These are phyloP conservation scores for Delonix regia DNA, from an alignment of 306 rosid species.

Conservation along the genomic window DNA sequence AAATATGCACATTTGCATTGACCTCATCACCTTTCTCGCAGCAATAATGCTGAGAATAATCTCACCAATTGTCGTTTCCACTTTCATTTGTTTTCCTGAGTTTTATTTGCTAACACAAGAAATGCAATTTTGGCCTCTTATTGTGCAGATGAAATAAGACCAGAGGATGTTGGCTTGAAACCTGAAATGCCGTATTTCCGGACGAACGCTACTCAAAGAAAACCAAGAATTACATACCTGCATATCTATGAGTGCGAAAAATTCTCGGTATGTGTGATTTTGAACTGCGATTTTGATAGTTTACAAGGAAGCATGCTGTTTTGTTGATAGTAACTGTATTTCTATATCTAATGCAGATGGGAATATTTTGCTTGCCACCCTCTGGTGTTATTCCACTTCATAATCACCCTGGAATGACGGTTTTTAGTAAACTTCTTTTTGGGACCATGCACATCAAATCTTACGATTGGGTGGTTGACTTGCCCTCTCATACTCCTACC, in stretches of 20 bases:
- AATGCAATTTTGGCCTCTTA: conserved; percentile 35
- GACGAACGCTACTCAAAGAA: conserved; percentile 28
- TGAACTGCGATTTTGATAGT: not conserved
- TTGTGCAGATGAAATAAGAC: conserved; percentile 66
- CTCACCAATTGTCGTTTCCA: conserved; percentile 4
- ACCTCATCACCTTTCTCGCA: conserved; percentile 7
- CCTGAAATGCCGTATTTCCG: conserved; percentile 69
- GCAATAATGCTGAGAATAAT: conserved; percentile 12
- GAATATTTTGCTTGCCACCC: conserved; percentile 96
- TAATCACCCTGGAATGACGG: conserved; percentile 98
- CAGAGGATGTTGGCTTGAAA: conserved; percentile 69
- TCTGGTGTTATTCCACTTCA: conserved; percentile 92
- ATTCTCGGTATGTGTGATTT: conserved; percentile 63
- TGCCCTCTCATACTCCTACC: conserved; percentile 42
- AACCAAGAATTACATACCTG: conserved; percentile 69
- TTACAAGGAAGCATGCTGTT: not conserved
- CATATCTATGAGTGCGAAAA: conserved; percentile 73
- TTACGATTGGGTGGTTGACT: conserved; percentile 82
- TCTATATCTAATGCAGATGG: conserved; percentile 62
- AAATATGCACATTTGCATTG: not conserved
- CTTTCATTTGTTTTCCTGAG: not conserved
- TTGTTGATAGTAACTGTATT: conserved; percentile 12
- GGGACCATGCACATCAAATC: conserved; percentile 96
- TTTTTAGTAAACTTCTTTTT: conserved; percentile 87
- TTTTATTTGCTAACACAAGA: conserved; percentile 16